phyloP scores from a whole-genome alignment of 371 early-diverging fungal genomes.

The Pancytospora philotis region DNA sequence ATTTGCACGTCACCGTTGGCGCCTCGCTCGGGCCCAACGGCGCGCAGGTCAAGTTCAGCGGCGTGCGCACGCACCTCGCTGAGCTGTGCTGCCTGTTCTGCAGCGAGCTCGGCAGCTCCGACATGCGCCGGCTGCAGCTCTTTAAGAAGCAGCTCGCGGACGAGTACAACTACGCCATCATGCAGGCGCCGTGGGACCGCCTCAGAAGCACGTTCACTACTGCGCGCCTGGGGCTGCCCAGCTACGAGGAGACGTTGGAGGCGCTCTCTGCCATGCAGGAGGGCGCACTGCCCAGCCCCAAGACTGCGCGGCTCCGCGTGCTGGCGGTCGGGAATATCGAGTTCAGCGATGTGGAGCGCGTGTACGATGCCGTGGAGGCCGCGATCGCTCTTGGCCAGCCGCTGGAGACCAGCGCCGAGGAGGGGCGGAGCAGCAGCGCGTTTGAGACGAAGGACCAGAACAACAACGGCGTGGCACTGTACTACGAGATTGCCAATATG shows the following conservation, averaged over 20 bases:
- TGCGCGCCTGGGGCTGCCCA: neutral
- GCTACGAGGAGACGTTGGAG: constrained; percentile 25
- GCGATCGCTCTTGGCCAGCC: neutral
- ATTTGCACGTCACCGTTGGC: constrained; percentile 7
- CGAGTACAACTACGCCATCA: constrained; percentile 9
- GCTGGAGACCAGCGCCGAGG: neutral
- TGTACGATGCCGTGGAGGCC: constrained; percentile 4
- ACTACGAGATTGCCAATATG: neutral
- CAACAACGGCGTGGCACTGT: constrained; percentile 16
- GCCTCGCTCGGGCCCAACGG: neutral
- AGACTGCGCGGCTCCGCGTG: constrained; percentile 8
- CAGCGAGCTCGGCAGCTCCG: constrained; percentile 13
- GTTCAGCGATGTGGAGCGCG: constrained; percentile 4
- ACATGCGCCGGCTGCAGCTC: constrained; percentile 33
- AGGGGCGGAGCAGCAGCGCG: neutral
- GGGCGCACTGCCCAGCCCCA: neutral
- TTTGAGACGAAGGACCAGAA: constrained; percentile 15
- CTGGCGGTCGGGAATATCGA: constrained; percentile 23
- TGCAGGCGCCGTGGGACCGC: constrained; percentile 23
- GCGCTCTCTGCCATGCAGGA: constrained; percentile 1
- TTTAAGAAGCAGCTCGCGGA: constrained; percentile 31
- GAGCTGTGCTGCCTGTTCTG: constrained; percentile 38
- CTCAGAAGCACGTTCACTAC: constrained; percentile 9
- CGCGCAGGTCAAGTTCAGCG: constrained; percentile 17
- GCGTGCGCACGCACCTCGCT: constrained; percentile 28